A percentile compares a stretch with the other conserved stretches of the same genome.
Evolutionary conservation across 352 stramenopile genomes (phyloP).

Genomic region (Ochromonadaceae sp.): DNA sequence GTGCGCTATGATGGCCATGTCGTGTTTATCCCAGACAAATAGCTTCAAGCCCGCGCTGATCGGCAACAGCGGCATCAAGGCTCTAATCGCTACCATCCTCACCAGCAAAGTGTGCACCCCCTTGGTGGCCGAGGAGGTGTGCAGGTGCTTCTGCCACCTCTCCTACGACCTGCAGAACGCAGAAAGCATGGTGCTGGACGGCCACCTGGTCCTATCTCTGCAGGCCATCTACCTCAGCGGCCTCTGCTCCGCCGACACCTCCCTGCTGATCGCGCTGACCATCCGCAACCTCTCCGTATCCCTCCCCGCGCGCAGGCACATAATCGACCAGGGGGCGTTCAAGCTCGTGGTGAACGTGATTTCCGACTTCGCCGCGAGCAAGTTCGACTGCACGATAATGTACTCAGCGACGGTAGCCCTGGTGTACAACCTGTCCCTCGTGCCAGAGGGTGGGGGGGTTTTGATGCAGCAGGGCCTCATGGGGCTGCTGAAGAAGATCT

Average conservation of each 20-base stretch:
- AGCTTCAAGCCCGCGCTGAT: not conserved
- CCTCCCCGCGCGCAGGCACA: not conserved
- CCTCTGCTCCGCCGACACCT: not conserved
- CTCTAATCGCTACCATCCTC: not conserved
- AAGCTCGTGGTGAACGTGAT: slow-evolving; percentile 2
- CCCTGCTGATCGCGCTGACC: not conserved
- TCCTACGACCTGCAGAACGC: not conserved
- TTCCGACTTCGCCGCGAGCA: not conserved
- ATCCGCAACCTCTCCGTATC: slow-evolving; percentile 7
- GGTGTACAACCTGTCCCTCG: not conserved
- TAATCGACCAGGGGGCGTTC: not conserved
- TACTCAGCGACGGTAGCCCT: too few species aligned
- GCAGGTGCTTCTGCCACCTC: not conserved
- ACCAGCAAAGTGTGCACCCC: not conserved
- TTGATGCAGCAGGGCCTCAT: not conserved
- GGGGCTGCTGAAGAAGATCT: not conserved
- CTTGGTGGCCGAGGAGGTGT: not conserved
- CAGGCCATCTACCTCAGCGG: not conserved
- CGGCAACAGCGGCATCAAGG: not conserved
- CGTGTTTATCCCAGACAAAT: not conserved
- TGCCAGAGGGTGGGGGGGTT: not conserved
- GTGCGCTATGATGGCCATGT: not conserved
- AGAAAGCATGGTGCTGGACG: not conserved
- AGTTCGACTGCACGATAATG: too few species aligned
- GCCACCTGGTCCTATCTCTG: not conserved